Evolutionary conservation across 2,329 filamentous ascomycete species (phyloP).

Genomic region (Clonostachys rosea): DNA sequence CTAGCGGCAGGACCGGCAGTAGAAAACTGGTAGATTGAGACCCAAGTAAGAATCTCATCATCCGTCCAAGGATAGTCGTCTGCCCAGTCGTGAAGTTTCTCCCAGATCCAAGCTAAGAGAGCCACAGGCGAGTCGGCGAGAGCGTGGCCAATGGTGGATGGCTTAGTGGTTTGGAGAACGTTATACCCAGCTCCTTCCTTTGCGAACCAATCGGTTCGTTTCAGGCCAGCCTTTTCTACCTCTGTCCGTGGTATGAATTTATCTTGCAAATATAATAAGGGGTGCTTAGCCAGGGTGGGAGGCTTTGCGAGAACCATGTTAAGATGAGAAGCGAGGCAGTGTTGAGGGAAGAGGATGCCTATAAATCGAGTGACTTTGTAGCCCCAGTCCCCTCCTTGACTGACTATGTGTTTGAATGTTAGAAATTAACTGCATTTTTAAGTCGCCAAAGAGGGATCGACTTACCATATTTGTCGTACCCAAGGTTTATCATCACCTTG

Average conservation of each 20-base stretch:
- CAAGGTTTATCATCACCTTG: conserved; percentile 64
- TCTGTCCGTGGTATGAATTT: conserved; percentile 46
- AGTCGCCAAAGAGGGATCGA: not conserved
- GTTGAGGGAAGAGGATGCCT: conserved; percentile 49
- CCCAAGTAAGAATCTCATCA: conserved; percentile 69
- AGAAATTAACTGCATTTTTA: not conserved
- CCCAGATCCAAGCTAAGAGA: conserved; percentile 73
- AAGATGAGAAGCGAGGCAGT: conserved; percentile 32
- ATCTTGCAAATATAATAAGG: conserved; percentile 48
- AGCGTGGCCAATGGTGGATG: conserved; percentile 67
- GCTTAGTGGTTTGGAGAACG: conserved; percentile 52
- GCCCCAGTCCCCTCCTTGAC: conserved; percentile 66
- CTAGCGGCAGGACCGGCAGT: conserved; percentile 62
- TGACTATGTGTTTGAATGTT: conserved; percentile 16
- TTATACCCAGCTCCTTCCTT: conserved; percentile 38
- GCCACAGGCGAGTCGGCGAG: conserved; percentile 67
- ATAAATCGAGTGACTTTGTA: conserved; percentile 58
- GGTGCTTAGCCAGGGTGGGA: conserved; percentile 45
- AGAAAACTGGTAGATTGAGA: conserved; percentile 66
- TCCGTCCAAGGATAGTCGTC: conserved; percentile 67
- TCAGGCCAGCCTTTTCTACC: conserved; percentile 31
- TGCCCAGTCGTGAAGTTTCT: conserved; percentile 74
- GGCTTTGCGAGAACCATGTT: conserved; percentile 55
- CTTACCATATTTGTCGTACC: conserved; percentile 37
- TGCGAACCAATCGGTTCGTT: conserved; percentile 52